phyloP scores from a whole-genome alignment of 805 yeast species.

The Candida stauntonica region DNA sequence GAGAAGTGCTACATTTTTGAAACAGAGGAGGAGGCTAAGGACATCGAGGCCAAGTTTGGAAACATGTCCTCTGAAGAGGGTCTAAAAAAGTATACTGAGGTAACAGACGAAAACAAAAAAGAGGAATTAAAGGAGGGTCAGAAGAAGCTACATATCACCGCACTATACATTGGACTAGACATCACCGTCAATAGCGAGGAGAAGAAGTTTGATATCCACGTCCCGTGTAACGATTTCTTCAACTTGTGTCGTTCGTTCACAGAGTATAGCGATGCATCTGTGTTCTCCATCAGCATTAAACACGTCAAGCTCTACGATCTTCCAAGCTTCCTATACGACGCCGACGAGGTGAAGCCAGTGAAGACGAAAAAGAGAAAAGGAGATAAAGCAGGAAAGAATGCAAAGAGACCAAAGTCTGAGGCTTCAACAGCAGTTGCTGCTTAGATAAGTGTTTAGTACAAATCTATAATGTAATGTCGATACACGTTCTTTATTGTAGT shows the following conservation, averaged over 20 bases:
- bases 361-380: conserved; percentile 55
- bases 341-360: conserved; percentile 72
- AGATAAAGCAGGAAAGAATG: conserved; percentile 33
- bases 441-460: neutral
- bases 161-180: conserved; percentile 75
- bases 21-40: conserved; percentile 50
- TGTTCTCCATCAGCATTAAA: conserved; percentile 54
- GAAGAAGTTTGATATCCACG: conserved; percentile 73
- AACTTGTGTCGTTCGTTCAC: conserved; percentile 72
- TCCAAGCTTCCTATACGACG: conserved; percentile 78
- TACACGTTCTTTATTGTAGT: neutral
- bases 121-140: conserved; percentile 31
- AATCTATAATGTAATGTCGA: neutral
- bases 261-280: conserved; percentile 56
- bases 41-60: conserved; percentile 60
- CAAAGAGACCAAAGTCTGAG: conserved; percentile 33
- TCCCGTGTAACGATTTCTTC: conserved; percentile 87
- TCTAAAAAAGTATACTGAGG: conserved; percentile 30
- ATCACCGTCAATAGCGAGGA: conserved; percentile 37
- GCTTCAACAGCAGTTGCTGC: neutral
- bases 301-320: conserved; percentile 75
- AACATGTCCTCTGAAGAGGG: conserved; percentile 49
- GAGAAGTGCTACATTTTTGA: conserved; percentile 47
- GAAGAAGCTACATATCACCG: conserved; percentile 55
- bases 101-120: conserved; percentile 34